Percentiles rank a stretch among this genome's conserved stretches.
Evolutionary conservation across 345 rosid species (phyloP).

Genomic region (Moricandia arvensis): DNA sequence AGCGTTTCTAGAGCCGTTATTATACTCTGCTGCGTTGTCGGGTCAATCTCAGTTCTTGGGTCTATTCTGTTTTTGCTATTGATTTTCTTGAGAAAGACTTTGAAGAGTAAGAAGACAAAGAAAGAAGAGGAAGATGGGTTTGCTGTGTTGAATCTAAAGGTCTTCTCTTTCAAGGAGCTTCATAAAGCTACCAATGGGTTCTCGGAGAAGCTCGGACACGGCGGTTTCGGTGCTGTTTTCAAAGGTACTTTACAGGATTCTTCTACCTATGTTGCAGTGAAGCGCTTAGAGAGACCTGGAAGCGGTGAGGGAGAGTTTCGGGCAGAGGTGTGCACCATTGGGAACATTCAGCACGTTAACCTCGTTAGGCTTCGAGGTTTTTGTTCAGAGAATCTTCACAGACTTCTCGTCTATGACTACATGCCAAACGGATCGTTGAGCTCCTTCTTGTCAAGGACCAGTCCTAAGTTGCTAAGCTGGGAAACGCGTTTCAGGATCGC

Average conservation of each 20-base stretch:
- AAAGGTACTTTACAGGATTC: slow-evolving; percentile 50
- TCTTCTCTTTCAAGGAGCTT: slow-evolving; percentile 58
- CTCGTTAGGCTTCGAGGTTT: slow-evolving; percentile 68
- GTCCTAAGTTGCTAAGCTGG: slow-evolving; percentile 45
- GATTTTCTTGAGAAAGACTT: slow-evolving; percentile 39
- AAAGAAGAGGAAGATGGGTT: slow-evolving; percentile 45
- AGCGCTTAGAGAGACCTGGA: slow-evolving; percentile 61
- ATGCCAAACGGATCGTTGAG: slow-evolving; percentile 68
- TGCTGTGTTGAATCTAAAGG: slow-evolving; percentile 58
- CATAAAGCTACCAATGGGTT: slow-evolving; percentile 48
- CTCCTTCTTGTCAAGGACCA: slow-evolving; percentile 41
- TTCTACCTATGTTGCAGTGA: slow-evolving; percentile 56
- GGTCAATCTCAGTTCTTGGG: slow-evolving; percentile 46
- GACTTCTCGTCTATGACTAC: slow-evolving; percentile 62
- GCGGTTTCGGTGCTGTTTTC: slow-evolving; percentile 68
- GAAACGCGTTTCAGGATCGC: slow-evolving; percentile 48
- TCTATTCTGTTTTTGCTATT: slow-evolving; percentile 38
- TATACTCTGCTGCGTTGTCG: slow-evolving; percentile 52
- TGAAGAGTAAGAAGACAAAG: slow-evolving; percentile 37
- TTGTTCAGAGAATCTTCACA: slow-evolving; percentile 62
- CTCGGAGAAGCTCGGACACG: slow-evolving; percentile 57
- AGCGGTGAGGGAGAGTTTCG: slow-evolving; percentile 60
- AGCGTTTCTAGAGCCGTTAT: slow-evolving; percentile 41
- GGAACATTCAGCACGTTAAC: slow-evolving; percentile 73
- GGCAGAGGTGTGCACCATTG: slow-evolving; percentile 71